Conservation (phyloP, 495 filamentous ascomycete species). For the Saxophila tyrrhenica region DNA sequence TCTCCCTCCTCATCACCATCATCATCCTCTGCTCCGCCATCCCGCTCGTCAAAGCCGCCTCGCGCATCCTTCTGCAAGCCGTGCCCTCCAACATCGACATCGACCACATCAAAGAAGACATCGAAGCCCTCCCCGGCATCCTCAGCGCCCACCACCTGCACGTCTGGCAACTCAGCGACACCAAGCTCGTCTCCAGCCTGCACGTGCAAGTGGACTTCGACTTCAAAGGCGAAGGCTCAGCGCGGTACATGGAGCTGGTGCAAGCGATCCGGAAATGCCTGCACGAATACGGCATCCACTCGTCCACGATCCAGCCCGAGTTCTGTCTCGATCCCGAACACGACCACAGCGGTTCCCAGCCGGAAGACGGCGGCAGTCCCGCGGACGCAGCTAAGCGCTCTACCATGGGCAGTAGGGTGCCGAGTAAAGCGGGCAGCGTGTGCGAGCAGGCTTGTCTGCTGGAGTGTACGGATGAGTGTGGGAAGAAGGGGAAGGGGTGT, state of each 20-base stretch:
- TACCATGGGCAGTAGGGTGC: conserved; percentile 24
- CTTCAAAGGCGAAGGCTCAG: conserved; percentile 56
- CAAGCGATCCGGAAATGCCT: conserved; percentile 69
- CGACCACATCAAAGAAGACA: conserved; percentile 85
- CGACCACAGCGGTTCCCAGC: conserved; percentile 31
- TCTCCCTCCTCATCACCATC: conserved; percentile 90
- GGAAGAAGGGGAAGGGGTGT: conserved; percentile 52
- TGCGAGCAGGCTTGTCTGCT: conserved; percentile 57
- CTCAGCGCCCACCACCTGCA: conserved; percentile 88
- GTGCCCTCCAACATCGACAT: conserved; percentile 77
- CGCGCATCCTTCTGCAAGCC: conserved; percentile 88
- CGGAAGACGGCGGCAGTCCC: conserved; percentile 13
- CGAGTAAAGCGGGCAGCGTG: conserved; percentile 41
- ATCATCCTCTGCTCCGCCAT: conserved; percentile 90
- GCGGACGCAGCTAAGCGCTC: conserved; percentile 7
- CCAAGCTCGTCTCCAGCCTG: conserved; percentile 80
- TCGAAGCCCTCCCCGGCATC: conserved; percentile 69
- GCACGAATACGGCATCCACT: conserved; percentile 92
- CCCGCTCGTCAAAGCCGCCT: conserved; percentile 82
- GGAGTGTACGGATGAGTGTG: conserved; percentile 77
- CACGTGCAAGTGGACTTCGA: conserved; percentile 82
- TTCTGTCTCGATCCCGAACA: conserved; percentile 56
- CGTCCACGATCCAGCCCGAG: conserved; percentile 95
- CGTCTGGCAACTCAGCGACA: conserved; percentile 93
- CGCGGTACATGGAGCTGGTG: conserved; percentile 82